Evolutionary conservation across 306 rosid genomes (phyloP).

Genomic region (Crataegus laevigata): DNA sequence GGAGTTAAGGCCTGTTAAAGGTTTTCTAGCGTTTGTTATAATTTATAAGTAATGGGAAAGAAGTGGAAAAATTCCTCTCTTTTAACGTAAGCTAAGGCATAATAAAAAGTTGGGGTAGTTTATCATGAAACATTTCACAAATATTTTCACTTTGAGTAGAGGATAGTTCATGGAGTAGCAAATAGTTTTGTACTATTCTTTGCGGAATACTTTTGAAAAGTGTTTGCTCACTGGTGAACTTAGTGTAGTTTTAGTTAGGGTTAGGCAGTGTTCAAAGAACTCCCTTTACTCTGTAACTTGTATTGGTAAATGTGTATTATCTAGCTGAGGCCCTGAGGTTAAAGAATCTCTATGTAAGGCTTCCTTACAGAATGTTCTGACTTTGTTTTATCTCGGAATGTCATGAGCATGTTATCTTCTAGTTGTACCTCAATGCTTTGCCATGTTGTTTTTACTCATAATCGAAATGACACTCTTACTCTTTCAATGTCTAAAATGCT

Average conservation of each 20-base stretch:
- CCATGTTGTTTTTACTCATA: not conserved
- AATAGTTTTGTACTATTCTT: not conserved
- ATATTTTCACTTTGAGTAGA: not conserved
- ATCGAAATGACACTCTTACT: not conserved
- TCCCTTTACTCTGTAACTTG: not conserved
- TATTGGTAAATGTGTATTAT: not conserved
- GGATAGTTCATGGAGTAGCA: not conserved
- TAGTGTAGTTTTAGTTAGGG: not conserved
- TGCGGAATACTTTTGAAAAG: not conserved
- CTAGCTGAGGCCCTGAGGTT: too few relatives aligned
- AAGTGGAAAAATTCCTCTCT: not conserved
- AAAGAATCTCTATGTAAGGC: not conserved
- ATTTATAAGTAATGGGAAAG: not conserved
- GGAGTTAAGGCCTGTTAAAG: not conserved
- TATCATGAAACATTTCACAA: not conserved
- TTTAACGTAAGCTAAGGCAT: not conserved
- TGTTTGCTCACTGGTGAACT: not conserved
- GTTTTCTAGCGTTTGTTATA: not conserved
- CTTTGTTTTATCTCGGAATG: not conserved
- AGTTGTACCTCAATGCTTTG: not conserved
- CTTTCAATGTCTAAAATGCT: not conserved
- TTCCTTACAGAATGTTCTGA: not conserved
- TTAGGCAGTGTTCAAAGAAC: not conserved
- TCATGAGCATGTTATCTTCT: not conserved
- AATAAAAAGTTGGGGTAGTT: not conserved